Evolutionary conservation across 169 alveolate species (phyloP), one percentile per base, ranked within the genome.

Genomic region (Plasmodium gallinaceum): DNA sequence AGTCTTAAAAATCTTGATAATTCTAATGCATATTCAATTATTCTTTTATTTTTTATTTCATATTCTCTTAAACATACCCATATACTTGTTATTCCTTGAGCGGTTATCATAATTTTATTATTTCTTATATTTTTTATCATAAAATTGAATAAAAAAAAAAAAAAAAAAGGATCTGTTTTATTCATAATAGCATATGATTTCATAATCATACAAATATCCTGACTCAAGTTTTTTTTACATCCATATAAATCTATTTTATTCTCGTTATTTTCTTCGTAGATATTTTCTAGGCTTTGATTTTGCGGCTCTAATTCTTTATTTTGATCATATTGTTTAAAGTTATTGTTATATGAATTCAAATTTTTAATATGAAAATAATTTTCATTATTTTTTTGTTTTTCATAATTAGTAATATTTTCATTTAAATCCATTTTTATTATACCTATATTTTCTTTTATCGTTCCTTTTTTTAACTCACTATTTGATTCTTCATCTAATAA

Each of bases 81-180:
- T 32, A 94, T 57, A 83, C 96, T 94, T n/a, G 95, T 94, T 88
- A 94, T 90, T 24, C 95, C 95, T 94, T 94, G 89, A 20, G 90
- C 90, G 7, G 90, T 80, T 69, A 80, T 26, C 83, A 69, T 80
- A 51, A 80, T 80, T 80, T 80, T 80, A 43, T 80, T 80, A 60
- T 80, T 66, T 80, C 68, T 48, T 66, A 80, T 68, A 80, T 68
- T 80, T 70, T 80, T 80, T 68, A 80, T 68, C 26, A 80, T 80
- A 58, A 80, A 80, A 80, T 62, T 80, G 66, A 80, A 80, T 69
- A 80, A 80, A 69, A 66, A 80, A 42, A 80, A 80, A 68, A 80
- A 80, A 60, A 80, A 80, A 80, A 80, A 80, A 24, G 90, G 83
- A 16, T 80, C 90, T n/a, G 74, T 66, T 69, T 72, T 80, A 54